Conservation (phyloP, 2,329 filamentous ascomycete genomes). For the Ceratocystis albifundus region DNA sequence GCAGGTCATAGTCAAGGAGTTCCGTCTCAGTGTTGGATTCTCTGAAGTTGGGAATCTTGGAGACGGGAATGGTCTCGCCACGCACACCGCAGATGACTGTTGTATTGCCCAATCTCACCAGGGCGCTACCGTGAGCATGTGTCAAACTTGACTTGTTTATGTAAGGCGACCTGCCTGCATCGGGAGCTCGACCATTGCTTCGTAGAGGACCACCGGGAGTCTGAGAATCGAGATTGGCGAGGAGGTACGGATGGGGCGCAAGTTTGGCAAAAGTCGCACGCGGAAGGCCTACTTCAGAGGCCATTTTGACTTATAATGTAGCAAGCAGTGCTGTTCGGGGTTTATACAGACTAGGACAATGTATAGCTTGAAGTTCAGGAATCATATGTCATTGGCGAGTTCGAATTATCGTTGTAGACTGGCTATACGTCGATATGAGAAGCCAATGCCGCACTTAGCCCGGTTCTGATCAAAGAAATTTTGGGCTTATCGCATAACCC, state of each 20-base stretch:
- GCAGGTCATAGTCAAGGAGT: conserved; percentile 53
- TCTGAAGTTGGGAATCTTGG: conserved; percentile 59
- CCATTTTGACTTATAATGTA: conserved; percentile 23
- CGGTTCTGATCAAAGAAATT: neutral
- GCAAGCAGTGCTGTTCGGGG: too few relatives aligned
- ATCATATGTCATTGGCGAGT: neutral
- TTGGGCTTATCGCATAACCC: conserved; percentile 13
- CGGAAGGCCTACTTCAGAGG: conserved; percentile 34
- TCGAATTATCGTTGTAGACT: neutral
- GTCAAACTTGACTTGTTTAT: conserved; percentile 75
- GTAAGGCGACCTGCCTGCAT: conserved; percentile 58
- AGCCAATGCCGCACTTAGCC: neutral
- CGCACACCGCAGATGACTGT: conserved; percentile 90
- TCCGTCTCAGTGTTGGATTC: conserved; percentile 34
- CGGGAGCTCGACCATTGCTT: conserved; percentile 66
- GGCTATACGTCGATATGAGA: neutral
- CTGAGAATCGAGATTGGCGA: conserved; percentile 63
- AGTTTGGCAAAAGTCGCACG: conserved; percentile 76
- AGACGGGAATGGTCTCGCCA: conserved; percentile 67
- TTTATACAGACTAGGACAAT: neutral
- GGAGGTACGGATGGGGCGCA: conserved; percentile 77
- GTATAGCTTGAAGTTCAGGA: neutral
- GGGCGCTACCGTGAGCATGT: conserved; percentile 79
- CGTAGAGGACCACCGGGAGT: conserved; percentile 42
- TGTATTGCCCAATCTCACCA: conserved; percentile 80